A percentile compares a stretch with the other conserved stretches of the same genome.
phyloP scores from a whole-genome alignment of 768 basidiomycete species.

The Amanita rimosa region DNA sequence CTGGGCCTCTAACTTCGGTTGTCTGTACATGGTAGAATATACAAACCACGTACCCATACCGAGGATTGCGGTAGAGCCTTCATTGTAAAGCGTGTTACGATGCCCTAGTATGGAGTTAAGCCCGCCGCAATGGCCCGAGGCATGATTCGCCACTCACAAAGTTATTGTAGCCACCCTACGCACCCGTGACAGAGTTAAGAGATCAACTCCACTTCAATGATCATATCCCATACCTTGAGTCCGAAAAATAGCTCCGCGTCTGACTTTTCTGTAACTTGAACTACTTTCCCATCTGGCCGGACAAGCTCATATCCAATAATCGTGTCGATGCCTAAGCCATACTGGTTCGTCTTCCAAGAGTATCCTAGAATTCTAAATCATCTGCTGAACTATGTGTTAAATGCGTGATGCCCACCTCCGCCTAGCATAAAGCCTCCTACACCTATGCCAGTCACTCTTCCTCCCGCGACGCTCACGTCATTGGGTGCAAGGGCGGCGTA shows the following conservation, averaged over 20 bases:
- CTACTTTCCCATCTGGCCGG: constrained; percentile 38
- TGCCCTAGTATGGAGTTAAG: constrained; percentile 23
- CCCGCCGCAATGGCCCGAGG: neutral
- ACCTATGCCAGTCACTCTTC: constrained; percentile 34
- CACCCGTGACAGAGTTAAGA: too few relatives aligned
- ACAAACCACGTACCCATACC: constrained; percentile 41
- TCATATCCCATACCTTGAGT: constrained; percentile 19
- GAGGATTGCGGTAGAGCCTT: constrained; percentile 40
- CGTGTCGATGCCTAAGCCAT: constrained; percentile 24
- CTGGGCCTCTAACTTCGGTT: constrained; percentile 18
- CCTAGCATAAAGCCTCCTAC: constrained; percentile 37
- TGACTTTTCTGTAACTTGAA: constrained; percentile 20
- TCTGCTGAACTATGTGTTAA: too few relatives aligned
- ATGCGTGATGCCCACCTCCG: too few relatives aligned
- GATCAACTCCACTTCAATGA: too few relatives aligned
- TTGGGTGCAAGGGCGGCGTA: constrained; percentile 29
- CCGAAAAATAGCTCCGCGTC: constrained; percentile 31
- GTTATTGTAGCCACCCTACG: constrained; percentile 37
- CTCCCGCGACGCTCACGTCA: constrained; percentile 36
- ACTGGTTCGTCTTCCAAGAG: constrained; percentile 44
- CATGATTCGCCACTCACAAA: constrained; percentile 28
- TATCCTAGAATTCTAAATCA: constrained; percentile 36
- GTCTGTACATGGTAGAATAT: constrained; percentile 44
- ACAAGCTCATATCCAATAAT: constrained; percentile 45
- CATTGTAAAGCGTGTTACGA: constrained; percentile 48